These are phyloP conservation scores for Anaeramoeba ignava DNA, from an alignment of 78 protist genomes.

Conservation along the genomic window DNA sequence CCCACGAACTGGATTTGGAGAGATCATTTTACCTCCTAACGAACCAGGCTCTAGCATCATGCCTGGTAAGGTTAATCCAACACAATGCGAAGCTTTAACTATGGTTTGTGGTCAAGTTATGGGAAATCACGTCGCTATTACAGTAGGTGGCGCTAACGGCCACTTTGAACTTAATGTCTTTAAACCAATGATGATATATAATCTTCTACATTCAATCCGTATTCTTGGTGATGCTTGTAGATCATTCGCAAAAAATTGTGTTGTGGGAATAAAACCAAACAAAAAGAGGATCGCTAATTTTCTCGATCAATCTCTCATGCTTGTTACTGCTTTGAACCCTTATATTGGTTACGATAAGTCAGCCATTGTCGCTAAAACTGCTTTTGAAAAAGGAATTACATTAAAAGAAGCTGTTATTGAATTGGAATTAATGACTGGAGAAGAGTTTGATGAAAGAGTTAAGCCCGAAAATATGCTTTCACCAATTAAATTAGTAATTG, in stretches of 20 bases:
- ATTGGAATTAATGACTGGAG: constrained; percentile 40
- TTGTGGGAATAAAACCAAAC: constrained; percentile 71
- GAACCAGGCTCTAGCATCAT: constrained; percentile 88
- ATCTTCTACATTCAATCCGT: constrained; percentile 58
- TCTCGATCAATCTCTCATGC: constrained; percentile 68
- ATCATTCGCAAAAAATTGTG: constrained; percentile 59
- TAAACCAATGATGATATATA: constrained; percentile 72
- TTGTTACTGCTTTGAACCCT: constrained; percentile 86
- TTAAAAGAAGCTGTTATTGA: constrained; percentile 63
- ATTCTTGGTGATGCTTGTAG: constrained; percentile 56
- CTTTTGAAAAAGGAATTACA: constrained; percentile 53
- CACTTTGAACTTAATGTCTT: constrained; percentile 85
- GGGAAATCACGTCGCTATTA: constrained; percentile 76
- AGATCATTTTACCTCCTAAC: constrained; percentile 64
- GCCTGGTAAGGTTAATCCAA: constrained; percentile 91
- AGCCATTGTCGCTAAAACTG: constrained; percentile 62
- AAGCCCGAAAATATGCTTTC: background rate
- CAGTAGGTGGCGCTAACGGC: constrained; percentile 77
- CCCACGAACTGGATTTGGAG: constrained; percentile 87
- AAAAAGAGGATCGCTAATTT: constrained; percentile 30
- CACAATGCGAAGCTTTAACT: constrained; percentile 87
- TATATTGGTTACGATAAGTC: constrained; percentile 88
- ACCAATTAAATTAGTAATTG: too few species aligned
- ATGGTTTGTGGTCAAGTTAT: constrained; percentile 88
- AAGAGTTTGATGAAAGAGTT: background rate